Base-by-base conservation (phyloP, 1,139 yeast genomes). In the Geotrichum cucujoidarum region DNA sequence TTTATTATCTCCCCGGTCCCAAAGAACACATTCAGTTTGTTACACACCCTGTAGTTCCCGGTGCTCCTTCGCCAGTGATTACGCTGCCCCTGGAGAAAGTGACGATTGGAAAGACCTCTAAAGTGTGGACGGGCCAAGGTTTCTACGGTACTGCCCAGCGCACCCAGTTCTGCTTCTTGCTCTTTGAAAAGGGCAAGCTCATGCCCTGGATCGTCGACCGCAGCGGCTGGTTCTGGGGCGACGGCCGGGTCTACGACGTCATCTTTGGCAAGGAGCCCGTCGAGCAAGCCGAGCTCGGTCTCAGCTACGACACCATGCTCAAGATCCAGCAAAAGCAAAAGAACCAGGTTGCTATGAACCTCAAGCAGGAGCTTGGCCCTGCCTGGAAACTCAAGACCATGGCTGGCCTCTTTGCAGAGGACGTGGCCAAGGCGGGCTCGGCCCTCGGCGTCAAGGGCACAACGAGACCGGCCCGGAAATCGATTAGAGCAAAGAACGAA, bases 191-290 rank as follows among this genome's bases (percentile, higher is more conserved):
- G 45, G 75, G 76, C 17, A 66, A 64, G 42, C 71, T 72, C 50
- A 71, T 77, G 43, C 87, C 83, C 42, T 86, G 92, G 89, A 71
- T 85, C 17, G 82, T 86, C 20, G 95, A 87, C 63, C 73, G 95
- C 55, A 82, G 80, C 59, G 95, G 95, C 16, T 85, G 80, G 73
- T 87, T 85, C 68, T 87, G 95, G 95, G 88, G 92, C 30, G 95
- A 87, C 63, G 95, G 95, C 6, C 73, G 95, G 51, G 84, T 87
- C 1, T 83, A 82, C 66, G 95, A 87, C 65, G 77, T 79, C 49
- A 60, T 87, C 25, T 83, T 87, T 59, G 94, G 95, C 29, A 82
- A 84, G 59, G 95, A 86, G 62, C 68, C 86, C 0, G 63, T 86
- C 20, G 83, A 81, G 18, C 84, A 77, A 51, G 89, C 94, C 2